phyloP scores from a whole-genome alignment of 225 moss, liverwort and hornwort genomes.

The Asterella californica region DNA sequence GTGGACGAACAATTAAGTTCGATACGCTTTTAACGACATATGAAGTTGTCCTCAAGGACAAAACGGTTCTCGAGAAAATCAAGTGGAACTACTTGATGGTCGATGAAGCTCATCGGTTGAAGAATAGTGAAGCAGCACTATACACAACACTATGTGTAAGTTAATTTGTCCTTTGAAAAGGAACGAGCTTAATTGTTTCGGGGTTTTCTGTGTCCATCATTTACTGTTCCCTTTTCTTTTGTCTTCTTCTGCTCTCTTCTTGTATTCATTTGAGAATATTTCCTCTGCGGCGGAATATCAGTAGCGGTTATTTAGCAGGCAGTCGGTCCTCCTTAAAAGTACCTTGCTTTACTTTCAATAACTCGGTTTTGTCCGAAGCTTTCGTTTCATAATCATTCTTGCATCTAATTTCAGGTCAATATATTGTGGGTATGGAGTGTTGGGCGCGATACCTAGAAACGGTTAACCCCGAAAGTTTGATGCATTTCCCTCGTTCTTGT shows the following conservation, averaged over 20 bases:
- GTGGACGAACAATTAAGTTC: slow-evolving; percentile 82
- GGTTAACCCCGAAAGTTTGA: too few relatives aligned
- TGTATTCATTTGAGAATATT: background rate
- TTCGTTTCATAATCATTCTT: too few relatives aligned
- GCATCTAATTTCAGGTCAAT: too few relatives aligned
- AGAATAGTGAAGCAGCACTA: slow-evolving; percentile 95
- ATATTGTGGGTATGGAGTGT: too few relatives aligned
- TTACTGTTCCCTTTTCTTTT: background rate
- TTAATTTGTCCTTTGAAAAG: background rate
- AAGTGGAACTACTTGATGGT: slow-evolving; percentile 99
- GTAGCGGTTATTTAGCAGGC: too few relatives aligned
- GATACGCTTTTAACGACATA: slow-evolving; percentile 88
- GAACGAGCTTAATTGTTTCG: background rate
- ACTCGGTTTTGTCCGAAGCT: too few relatives aligned
- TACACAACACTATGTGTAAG: slow-evolving; percentile 84
- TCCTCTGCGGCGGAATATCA: too few relatives aligned
- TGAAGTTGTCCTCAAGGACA: slow-evolving; percentile 98
- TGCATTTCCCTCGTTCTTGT: too few relatives aligned
- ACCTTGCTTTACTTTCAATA: too few relatives aligned
- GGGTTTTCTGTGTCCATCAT: background rate
- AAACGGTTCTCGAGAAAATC: slow-evolving; percentile 83
- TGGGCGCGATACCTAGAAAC: too few relatives aligned
- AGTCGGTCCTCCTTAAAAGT: too few relatives aligned
- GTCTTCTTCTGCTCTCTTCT: background rate
- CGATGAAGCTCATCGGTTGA: slow-evolving; percentile 97